Base-by-base conservation (phyloP, 2,329 filamentous ascomycete species). In the Beauveria caledonica region DNA sequence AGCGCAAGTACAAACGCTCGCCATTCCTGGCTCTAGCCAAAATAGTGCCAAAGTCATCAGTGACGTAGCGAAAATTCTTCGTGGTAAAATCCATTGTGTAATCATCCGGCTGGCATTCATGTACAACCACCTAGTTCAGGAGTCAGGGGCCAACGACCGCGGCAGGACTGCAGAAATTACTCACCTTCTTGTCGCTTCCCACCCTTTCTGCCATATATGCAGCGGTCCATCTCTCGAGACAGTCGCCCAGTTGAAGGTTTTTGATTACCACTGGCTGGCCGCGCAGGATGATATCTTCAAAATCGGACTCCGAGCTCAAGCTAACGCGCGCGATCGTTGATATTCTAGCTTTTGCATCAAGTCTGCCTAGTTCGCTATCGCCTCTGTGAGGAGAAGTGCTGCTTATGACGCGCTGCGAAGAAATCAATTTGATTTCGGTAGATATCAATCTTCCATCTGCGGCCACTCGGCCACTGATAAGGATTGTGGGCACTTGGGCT, bases 41-140 rank as follows among this genome's bases (percentile, higher is more conserved):
- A 69, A 96, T 92, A 0, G 79, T 73, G 1, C 79, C 81, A 65
- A 96, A 90, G 2, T 76, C 68, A 63, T 86, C 86, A 4, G 84
- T 89, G 9, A 81, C 77, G 69, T 96, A 96, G 42, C 77, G 74
- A 69, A 96, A 96, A 71, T 96, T 95, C 73, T 95, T 96, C 50
- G 80, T 77, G 61, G 86, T 86, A 69, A 96, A 96, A 66, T 90
- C 87, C 87, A 96, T 91, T 50, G 82, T 82, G 33, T 82, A 77
- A 5, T 77, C 79, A 25, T 72, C 66, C 29, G 57, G 60, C 7
- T 78, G 73, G 21, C 87, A 85, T 64, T 89, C 83, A 68, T 96
- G 92, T 5, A 95, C 83, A 11, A 91, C 78, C 15, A 95, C 81
- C 82, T 89, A 33, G 2, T 33, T 17, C 44, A 6, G 3, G 36